phyloP scores from a whole-genome alignment of 2,329 filamentous ascomycete species.

The Teratosphaeria viscida region DNA sequence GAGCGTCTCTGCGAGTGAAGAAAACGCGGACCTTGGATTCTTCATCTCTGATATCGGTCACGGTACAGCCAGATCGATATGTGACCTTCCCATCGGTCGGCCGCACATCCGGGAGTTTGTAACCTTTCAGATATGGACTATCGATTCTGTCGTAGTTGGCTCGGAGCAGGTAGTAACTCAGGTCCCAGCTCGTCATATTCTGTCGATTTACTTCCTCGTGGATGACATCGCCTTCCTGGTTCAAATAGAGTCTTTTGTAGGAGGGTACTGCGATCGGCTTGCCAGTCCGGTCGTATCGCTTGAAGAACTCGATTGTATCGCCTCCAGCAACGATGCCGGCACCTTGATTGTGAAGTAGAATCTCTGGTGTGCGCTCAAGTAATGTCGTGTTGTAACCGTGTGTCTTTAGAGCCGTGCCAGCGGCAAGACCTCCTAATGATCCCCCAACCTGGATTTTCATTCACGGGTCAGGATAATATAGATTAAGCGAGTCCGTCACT shows the following conservation, averaged over 20 bases:
- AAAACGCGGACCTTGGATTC: constrained; percentile 18
- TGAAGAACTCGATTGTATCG: constrained; percentile 33
- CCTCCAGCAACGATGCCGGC: constrained; percentile 39
- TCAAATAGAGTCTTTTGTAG: constrained; percentile 17
- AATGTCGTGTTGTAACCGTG: constrained; percentile 20
- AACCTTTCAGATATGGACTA: constrained; percentile 20
- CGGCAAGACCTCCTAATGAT: constrained; percentile 19
- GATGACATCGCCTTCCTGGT: constrained; percentile 18
- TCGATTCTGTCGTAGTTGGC: constrained; percentile 36
- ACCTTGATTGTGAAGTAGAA: constrained; percentile 37
- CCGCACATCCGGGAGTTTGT: constrained; percentile 10
- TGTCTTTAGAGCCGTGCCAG: constrained; percentile 16
- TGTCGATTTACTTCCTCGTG: constrained; percentile 26
- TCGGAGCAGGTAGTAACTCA: constrained; percentile 35
- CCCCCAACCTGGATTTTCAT: constrained; percentile 16
- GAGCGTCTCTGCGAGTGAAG: constrained; percentile 13
- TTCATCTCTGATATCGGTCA: constrained; percentile 18
- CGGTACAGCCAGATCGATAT: constrained; percentile 24
- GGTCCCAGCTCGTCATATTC: constrained; percentile 39
- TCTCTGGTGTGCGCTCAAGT: constrained; percentile 32
- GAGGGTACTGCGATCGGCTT: constrained; percentile 20
- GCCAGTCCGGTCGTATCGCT: constrained; percentile 32
- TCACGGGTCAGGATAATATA: background rate
- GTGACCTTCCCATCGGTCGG: constrained; percentile 15
- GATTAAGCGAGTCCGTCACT: background rate